Base-by-base conservation (phyloP, 2,329 filamentous ascomycete species). In the Penicillium nordicum region DNA sequence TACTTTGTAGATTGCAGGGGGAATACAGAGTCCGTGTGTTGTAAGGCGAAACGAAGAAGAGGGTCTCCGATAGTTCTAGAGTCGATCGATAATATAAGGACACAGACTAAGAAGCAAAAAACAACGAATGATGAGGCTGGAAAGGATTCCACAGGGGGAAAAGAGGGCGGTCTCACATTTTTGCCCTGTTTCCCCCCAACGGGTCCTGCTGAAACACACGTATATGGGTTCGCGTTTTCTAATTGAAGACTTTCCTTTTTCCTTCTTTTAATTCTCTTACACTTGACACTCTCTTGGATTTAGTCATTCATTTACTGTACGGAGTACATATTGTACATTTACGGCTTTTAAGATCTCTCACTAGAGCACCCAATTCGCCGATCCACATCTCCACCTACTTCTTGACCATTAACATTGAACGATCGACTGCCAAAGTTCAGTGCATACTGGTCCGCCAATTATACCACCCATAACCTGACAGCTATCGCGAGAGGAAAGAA, bases 101-200 rank as follows among this genome's bases (percentile, higher is more conserved):
- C 12, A 27, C 16, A 30, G n/a, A n/a, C 37, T 27, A 29, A 32
- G 4, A 14, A 11, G 30, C 21, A 41, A 3, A 18, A 34, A 14
- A 5, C 14, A 45, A 45, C 45, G 55, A 53, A 37, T 36, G 18
- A 37, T 32, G 23, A 25, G 18, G 23, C 14, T 38, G 37, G 37
- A 38, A 38, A 53, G 27, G 46, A 55, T 52, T 57, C 49, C 50
- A 50, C 41, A 44, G 12, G 48, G 30, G 37, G 40, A 48, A 40
- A 52, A 52, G 46, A 63, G 57, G 58, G 52, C 38, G 52, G 60
- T 64, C 62, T 65, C 63, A 64, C 63, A 65, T 65, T 65, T 61
- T 60, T 59, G 46, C 23, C 30, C 43, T n/a, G 45, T 43, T 53
- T 21, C 42, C 34, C 51, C 51, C 54, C 52, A 62, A 63, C 58